phyloP scores from a whole-genome alignment of 305 asterid genomes.

The Solanum hybrid region DNA sequence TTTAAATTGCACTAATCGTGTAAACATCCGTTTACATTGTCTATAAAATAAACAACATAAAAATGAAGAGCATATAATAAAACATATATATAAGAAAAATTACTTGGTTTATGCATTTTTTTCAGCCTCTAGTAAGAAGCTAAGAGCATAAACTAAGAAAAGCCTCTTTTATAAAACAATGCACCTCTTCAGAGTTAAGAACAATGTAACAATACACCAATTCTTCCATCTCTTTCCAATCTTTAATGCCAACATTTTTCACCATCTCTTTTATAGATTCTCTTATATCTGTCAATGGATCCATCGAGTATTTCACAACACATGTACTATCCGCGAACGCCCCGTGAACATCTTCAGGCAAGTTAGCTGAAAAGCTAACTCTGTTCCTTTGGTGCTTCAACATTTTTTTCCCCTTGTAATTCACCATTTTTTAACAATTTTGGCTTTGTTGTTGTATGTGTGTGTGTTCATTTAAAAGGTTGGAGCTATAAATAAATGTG shows the following conservation, averaged over 20 bases:
- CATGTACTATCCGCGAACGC: constrained; percentile 43
- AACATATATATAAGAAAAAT: background rate
- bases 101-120: background rate
- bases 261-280: constrained; percentile 45
- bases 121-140: background rate
- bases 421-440: background rate
- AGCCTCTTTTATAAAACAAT: constrained; percentile 34
- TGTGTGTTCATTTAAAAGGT: background rate
- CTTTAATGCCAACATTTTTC: constrained; percentile 33
- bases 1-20: background rate
- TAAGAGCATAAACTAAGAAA: constrained; percentile 29
- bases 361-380: constrained; percentile 50
- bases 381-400: constrained; percentile 12
- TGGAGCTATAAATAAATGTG: background rate
- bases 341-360: constrained; percentile 37
- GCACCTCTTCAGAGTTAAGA: constrained; percentile 48
- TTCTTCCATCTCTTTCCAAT: constrained; percentile 63
- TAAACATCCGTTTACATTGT: background rate
- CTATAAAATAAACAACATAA: background rate
- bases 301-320: constrained; percentile 45
- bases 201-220: constrained; percentile 45
- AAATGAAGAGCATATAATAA: background rate
- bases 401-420: background rate
- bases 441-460: background rate
- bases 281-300: constrained; percentile 48